phyloP scores from a whole-genome alignment of 805 yeast species.

The Schizosaccharomyces lindneri region DNA sequence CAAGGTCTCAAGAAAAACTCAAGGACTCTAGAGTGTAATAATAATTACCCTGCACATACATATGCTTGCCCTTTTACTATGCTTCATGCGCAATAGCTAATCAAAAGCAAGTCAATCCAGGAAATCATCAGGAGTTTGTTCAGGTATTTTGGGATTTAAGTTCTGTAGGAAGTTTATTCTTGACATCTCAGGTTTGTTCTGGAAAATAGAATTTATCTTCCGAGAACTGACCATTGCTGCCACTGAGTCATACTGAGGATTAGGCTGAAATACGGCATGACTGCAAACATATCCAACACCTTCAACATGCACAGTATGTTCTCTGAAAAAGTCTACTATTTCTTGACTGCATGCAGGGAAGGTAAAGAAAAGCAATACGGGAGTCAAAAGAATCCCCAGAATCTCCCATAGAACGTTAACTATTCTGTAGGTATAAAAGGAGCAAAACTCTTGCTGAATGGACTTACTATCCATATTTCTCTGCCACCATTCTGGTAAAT shows the following conservation, averaged over 20 bases:
- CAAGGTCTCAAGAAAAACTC: too few species aligned
- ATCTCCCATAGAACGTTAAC: constrained; percentile 52
- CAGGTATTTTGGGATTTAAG: background rate
- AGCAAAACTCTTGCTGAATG: constrained; percentile 63
- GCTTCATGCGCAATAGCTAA: too few species aligned
- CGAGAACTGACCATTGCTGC: background rate
- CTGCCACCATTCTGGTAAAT: constrained; percentile 69
- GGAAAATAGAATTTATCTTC: background rate
- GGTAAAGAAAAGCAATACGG: constrained; percentile 70
- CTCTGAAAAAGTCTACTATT: constrained; percentile 76
- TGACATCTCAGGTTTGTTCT: background rate
- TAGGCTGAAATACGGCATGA: constrained; percentile 60
- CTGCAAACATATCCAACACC: constrained; percentile 88
- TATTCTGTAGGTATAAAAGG: constrained; percentile 48
- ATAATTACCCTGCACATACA: too few species aligned
- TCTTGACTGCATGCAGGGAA: constrained; percentile 48
- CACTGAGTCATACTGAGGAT: background rate
- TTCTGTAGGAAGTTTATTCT: background rate
- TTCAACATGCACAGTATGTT: constrained; percentile 70
- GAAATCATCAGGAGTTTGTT: background rate
- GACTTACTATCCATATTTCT: constrained; percentile 35
- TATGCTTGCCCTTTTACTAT: too few species aligned
- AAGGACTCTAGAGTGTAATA: too few species aligned
- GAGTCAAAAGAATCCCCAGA: constrained; percentile 58
- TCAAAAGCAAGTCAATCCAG: too few species aligned